A percentile compares a stretch with the other conserved stretches of the same genome.
phyloP scores from a whole-genome alignment of 2,329 filamentous ascomycete genomes.

The Talaromyces sp. region DNA sequence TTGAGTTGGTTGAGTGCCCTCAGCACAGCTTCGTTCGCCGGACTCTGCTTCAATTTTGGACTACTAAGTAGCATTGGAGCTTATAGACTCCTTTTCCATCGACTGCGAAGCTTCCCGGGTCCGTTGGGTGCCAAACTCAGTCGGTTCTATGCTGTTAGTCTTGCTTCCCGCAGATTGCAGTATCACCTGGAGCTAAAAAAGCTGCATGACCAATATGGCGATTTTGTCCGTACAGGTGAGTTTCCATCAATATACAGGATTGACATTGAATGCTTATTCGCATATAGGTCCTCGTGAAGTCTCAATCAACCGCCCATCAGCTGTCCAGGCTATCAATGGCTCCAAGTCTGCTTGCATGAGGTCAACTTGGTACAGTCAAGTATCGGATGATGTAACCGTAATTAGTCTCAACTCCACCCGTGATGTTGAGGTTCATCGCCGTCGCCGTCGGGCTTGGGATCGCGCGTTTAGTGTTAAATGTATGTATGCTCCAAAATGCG shows the following conservation, averaged over 20 bases:
- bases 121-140: background rate
- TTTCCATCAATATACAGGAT: too few relatives aligned
- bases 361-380: slow-evolving; percentile 15
- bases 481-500: background rate
- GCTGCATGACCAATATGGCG: background rate
- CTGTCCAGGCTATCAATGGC: slow-evolving; percentile 8
- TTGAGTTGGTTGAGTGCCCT: background rate
- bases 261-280: background rate
- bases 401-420: background rate
- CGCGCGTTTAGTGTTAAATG: slow-evolving; percentile 15
- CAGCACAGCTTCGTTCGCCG: background rate
- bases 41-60: background rate
- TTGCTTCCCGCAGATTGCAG: background rate
- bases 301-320: background rate
- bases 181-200: background rate
- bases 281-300: background rate
- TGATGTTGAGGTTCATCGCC: slow-evolving; percentile 9
- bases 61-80: background rate
- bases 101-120: background rate
- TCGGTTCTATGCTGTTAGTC: background rate
- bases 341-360: slow-evolving; percentile 12
- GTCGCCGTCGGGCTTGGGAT: slow-evolving; percentile 17
- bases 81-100: background rate
- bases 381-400: slow-evolving; percentile 6
- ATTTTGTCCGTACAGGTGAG: background rate